phyloP scores from a whole-genome alignment of 2,329 filamentous ascomycete genomes.

The Incumbomyces lentus region DNA sequence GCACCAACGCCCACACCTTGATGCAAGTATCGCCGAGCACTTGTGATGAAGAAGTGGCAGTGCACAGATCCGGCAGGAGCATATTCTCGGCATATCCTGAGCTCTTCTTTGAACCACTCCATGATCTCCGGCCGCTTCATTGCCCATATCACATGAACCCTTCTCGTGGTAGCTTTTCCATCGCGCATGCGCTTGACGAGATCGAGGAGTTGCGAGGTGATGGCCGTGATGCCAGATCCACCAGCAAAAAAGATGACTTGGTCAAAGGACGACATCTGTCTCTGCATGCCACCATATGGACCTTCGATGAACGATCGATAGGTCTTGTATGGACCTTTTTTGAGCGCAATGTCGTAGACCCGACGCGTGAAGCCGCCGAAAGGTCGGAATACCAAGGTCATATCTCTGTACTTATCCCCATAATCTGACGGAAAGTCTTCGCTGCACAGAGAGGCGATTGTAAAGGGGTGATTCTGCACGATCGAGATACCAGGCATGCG shows the following conservation, averaged over 20 bases:
- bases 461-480: conserved; percentile 92
- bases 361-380: conserved; percentile 82
- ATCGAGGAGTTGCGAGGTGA: conserved; percentile 82
- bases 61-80: conserved; percentile 81
- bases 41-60: conserved; percentile 91
- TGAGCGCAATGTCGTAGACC: conserved; percentile 70
- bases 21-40: conserved; percentile 50
- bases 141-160: conserved; percentile 87
- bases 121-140: conserved; percentile 83
- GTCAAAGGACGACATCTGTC: conserved; percentile 83
- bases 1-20: conserved; percentile 51
- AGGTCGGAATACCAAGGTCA: conserved; percentile 82
- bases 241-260: conserved; percentile 88
- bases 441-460: conserved; percentile 82
- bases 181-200: conserved; percentile 96
- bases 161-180: conserved; percentile 83
- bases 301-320: conserved; percentile 89
- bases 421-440: conserved; percentile 90
- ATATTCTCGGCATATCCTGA: conserved; percentile 80
- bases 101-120: conserved; percentile 95
- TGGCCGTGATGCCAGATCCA: conserved; percentile 85
- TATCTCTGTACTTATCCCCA: conserved; percentile 76
- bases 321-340: conserved; percentile 80
- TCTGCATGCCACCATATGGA: conserved; percentile 87
- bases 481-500: conserved; percentile 86